Base-by-base conservation (phyloP, 2,329 filamentous ascomycete species). In the Talaromyces albobiverticillius region DNA sequence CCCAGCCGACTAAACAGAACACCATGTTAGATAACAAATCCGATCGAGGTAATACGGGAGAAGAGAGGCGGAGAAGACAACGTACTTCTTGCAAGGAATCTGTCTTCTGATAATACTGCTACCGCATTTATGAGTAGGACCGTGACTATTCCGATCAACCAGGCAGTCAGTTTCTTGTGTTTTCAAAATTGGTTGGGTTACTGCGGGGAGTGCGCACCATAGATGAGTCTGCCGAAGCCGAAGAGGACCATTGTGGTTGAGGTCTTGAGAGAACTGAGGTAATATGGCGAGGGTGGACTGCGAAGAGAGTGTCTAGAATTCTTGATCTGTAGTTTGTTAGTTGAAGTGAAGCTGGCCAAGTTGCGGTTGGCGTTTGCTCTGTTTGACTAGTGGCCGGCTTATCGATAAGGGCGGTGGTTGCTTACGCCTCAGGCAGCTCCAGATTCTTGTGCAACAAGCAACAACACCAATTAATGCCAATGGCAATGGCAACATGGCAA, bases 91-190 rank as follows among this genome's bases (percentile, higher is more conserved):
- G 87, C 88, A 61, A 96, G 88, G 73, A 96, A 96, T 59, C 91
- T 88, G 76, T 96, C 91, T 83, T 96, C 92, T 64, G 90, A 95
- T 61, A 97, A 87, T 68, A 96, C 85, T 60, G 92, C 90, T 69
- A 97, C 87, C 61, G 90, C 90, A 75, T 99, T 99, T 75, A 94
- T 86, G 69, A 97, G 83, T 67, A 97, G 89, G 70, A 95, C 80
- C 63, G 85, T 91, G 58, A 26, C 58, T 36, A 20, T 10, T 36
- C 22, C 29, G 20, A n/a, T n/a, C 26, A 36, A 40, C 34, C 18
- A 49, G 46, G 40, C 14, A 8, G 22, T 23, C 16, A 22, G 26
- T 43, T 10, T 8, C 3, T 43, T 38, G 13, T 11, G 22, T n/a
- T 10, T 38, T 3, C 4, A 46, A 13, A 26, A 25, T 16, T 26